Evolutionary conservation across 176 grass and related monocot species (phyloP), one percentile per base, ranked within the genome.

Genomic region (Oryza officinalis): DNA sequence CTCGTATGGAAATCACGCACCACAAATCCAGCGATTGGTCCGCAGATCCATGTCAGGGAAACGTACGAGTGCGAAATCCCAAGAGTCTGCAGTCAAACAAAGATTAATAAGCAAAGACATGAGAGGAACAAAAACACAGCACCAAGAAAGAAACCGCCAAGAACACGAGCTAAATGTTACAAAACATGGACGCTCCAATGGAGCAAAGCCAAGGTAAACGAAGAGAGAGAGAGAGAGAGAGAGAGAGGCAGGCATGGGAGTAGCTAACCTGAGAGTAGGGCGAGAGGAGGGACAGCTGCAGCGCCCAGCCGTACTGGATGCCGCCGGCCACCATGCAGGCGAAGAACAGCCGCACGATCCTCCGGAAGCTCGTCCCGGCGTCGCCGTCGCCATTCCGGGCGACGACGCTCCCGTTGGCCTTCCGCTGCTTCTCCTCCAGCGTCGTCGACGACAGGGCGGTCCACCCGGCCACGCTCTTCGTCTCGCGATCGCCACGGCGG

Each of bases 251-350:
- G 28, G 13, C 14, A 18, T 0, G 0, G 3, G 18, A 20, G 22
- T 18, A 57, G 6, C 18, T 14, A 14, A 79, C 88, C 88, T 90
- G 88, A 0, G 88, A 86, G 80, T 90, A 90, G 2, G 88, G 88
- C n/a, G 84, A 83, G 68, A 90, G 88, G 61, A 90, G 88, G 27
- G 88, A 97, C 1, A 97, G 88, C 85, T 97, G 94, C 63, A 97
- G 80, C 52, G 94, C 94, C 94, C 94, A 97, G 13, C 94, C 92
- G 87, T 97, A 97, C 94, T 97, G 94, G 83, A 97, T 89, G 27
- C 92, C 94, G 30, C 94, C 94, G 72, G 94, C 89, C 40, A 92
- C 80, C 85, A 91, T 91, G 90, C 92, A 94, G 1, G 94, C 85
- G 23, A 92, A 15, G 82, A 97, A 83, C 26, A 97, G 89, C 40